Evolutionary conservation across 2,329 filamentous ascomycete species (phyloP), one percentile per base, ranked within the genome.

Genomic region (Sphaerulina vaccinii): DNA sequence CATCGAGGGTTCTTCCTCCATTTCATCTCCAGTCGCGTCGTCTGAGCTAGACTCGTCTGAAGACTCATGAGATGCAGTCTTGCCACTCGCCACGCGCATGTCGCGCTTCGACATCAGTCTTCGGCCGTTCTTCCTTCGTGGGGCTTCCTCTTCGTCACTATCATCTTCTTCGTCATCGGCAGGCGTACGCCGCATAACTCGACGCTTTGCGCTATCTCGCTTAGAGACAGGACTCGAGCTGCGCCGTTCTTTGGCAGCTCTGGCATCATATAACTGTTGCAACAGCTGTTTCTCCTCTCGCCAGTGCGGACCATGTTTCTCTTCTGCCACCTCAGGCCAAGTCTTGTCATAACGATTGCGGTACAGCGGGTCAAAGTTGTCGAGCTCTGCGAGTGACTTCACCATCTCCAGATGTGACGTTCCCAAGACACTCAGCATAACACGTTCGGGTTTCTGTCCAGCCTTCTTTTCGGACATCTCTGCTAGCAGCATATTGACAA

Each of bases 351-450:
- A 84, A 60, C 84, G 85, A 21, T 85, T 80, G 23, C 75, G 77
- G 51, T 86, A 83, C 1, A 88, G 90, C 0, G 93, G 91, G 62
- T 99, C 86, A 67, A 97, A 96, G 21, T 79, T 77, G 37, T 70
- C 68, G 38, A 69, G 55, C 45, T 65, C 62, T 3, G 67, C 68
- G 4, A 71, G 59, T 11, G 62, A 62, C 51, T 87, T 82, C 38
- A 99, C 83, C 51, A 96, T 89, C 60, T 89, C 87, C 43, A 93
- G 80, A 62, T 96, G 93, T 3, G 82, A 83, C 61, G 92, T 87
- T 13, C 93, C 92, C 59, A 99, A 96, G 1, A 93, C 91, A 52
- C 91, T 90, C 32, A 96, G 80, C 77, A 99, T 95, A 1, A 93
- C 93, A 1, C 92, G 97, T 45, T 91, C 87, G 64, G 88, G 85